Evolutionary conservation across 305 asterid genomes (phyloP), one percentile per base, ranked within the genome.

Genomic region (Fraxinus nigra): DNA sequence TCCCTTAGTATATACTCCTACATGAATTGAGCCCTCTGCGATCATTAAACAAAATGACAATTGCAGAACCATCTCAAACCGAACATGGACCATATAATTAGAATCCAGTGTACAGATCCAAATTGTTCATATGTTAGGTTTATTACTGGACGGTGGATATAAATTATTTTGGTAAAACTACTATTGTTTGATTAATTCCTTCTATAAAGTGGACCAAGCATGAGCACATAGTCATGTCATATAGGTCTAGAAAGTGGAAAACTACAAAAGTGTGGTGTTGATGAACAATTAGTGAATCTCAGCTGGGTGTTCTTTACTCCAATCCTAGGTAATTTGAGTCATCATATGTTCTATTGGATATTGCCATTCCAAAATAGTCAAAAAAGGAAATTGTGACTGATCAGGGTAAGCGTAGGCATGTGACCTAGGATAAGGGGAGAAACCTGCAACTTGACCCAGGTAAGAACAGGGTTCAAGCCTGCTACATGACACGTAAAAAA

Each of bases 391-490:
- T 67, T 40, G 43, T 16, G 22, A 74, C 14, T 34, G 32, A 81
- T 32, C 24, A 59, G 38, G 40, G n/a, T 34, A 65, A 73, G n/a
- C 16, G 72, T 46, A 48, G 67, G 54, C 76, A 78, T 78, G 79
- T 16, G 33, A 51, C 72, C 56, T 59, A 20, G 37, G 30, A 24
- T 63, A 73, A 63, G 22, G 48, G 65, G 10, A 33, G 40, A 30
- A 77, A 70, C 10, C 32, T 30, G 74, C 33, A 61, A 76, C 9
- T 43, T 14, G 65, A 43, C 74, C 67, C 8, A 48, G 67, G 65
- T 63, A 16, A 24, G 72, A 76, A 14, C 10, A 38, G 43, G 22
- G 11, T 28, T 24, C 22, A 40, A 61, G 63, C 37, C 56, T 46
- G 59, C 20, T 43, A 61, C 0, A 43, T 37, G 76, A 72, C 63